Percentiles rank a stretch among this genome's conserved stretches.
These are phyloP conservation scores for Brettanomyces nanus DNA, from an alignment of 805 yeast species.

Conservation along the genomic window DNA sequence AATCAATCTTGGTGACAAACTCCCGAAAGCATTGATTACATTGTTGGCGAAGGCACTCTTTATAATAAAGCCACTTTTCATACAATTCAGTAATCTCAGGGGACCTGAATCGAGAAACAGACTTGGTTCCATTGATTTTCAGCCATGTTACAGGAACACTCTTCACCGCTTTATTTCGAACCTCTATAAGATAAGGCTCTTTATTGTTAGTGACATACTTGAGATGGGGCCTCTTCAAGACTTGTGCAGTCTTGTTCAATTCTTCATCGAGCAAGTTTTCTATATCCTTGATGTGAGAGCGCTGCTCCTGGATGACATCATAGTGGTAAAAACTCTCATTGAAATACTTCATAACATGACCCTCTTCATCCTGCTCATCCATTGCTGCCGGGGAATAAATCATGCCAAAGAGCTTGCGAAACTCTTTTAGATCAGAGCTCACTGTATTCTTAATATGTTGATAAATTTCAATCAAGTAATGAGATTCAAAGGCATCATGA, in stretches of 20 bases:
- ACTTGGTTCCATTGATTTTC: conserved; percentile 59
- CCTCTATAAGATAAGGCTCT: conserved; percentile 70
- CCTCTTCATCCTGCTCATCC: conserved; percentile 37
- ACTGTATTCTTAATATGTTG: conserved; percentile 9
- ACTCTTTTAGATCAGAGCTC: conserved; percentile 12
- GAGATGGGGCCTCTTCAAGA: conserved; percentile 49
- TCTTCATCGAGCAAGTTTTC: conserved; percentile 45
- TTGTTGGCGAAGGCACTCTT: conserved; percentile 40
- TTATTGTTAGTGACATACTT: conserved; percentile 49
- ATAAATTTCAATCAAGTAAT: conserved; percentile 18
- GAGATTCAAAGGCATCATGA: conserved; percentile 12
- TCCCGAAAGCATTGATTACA: conserved; percentile 39
- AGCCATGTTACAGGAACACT: conserved; percentile 70
- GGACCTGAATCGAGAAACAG: conserved; percentile 66
- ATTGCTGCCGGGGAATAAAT: conserved; percentile 46
- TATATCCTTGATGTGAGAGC: conserved; percentile 35
- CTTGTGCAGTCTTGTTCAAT: conserved; percentile 34
- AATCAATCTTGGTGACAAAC: conserved; percentile 33
- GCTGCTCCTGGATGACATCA: conserved; percentile 25
- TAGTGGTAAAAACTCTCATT: conserved; percentile 34
- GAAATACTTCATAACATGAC: conserved; percentile 30
- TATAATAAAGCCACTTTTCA: conserved; percentile 48
- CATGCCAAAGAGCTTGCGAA: conserved; percentile 35
- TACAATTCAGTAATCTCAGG: conserved; percentile 46
- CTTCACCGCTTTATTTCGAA: conserved; percentile 49